phyloP scores from a whole-genome alignment of 176 grass and related monocot species.

The Tillandsia fasciculata region DNA sequence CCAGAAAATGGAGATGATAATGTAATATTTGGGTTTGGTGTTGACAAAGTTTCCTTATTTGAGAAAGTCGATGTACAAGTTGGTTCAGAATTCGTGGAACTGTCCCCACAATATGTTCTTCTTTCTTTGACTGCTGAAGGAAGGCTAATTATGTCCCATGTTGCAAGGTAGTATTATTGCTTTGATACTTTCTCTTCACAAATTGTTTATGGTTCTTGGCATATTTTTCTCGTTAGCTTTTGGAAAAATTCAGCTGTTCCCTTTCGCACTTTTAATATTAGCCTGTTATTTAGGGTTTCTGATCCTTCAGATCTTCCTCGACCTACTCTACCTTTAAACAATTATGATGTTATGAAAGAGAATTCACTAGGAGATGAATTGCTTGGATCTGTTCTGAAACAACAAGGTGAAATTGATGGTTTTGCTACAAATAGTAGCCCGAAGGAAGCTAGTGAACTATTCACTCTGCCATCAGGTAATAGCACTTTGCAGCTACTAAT shows the following conservation, averaged over 20 bases:
- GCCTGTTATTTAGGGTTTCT: conserved; percentile 57
- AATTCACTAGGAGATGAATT: conserved; percentile 18
- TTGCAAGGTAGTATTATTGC: conserved; percentile 56
- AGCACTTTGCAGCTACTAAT: background rate
- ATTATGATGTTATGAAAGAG: conserved; percentile 27
- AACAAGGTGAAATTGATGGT: conserved; percentile 20
- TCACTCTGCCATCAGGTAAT: conserved; percentile 37
- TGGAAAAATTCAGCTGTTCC: conserved; percentile 10
- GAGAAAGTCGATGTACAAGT: conserved; percentile 64
- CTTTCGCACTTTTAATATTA: conserved; percentile 20
- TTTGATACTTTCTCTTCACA: conserved; percentile 2
- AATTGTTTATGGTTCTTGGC: background rate
- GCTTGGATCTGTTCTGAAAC: conserved; percentile 26
- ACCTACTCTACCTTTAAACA: conserved; percentile 28
- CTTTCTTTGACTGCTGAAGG: conserved; percentile 88
- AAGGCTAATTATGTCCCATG: conserved; percentile 65
- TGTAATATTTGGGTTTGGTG: conserved; percentile 82
- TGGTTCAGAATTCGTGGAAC: conserved; percentile 51
- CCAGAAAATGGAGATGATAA: conserved; percentile 95
- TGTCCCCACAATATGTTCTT: conserved; percentile 73
- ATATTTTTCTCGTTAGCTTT: background rate
- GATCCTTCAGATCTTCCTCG: conserved; percentile 79
- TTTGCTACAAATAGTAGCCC: conserved; percentile 25
- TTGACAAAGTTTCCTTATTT: conserved; percentile 83
- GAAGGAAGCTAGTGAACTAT: conserved; percentile 20